Base-by-base conservation (phyloP, 2,329 filamentous ascomycete species). In the Penicillium sumatraense region DNA sequence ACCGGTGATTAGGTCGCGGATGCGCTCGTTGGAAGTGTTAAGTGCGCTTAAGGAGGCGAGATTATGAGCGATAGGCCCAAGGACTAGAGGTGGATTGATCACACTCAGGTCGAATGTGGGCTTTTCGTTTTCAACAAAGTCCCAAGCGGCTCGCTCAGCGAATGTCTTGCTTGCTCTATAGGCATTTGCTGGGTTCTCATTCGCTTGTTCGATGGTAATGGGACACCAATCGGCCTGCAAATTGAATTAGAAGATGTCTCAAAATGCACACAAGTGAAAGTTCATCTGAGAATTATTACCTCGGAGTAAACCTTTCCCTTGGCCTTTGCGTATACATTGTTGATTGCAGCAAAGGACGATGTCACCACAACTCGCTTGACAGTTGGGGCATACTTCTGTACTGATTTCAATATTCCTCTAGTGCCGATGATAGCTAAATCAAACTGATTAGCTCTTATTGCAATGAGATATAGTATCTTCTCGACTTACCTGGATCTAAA, bases 331-430 rank as follows among this genome's bases (percentile, higher is more conserved):
- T 76, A 64, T 60, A 86, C 73, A 26, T 87, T 64, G 26, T 49
- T 56, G 23, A 88, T 84, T 0, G 84, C 78, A 10, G 85, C 85
- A 60, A 88, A 88, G 0, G 84, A 87, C 2, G 83, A 86, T 1
- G 85, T 88, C 55, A 88, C 81, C 45, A 86, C 85, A 7, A 93
- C 88, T 51, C 85, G 82, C 74, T 86, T 88, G 38, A 93, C 88
- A 68, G 66, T 82, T 62, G 83, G 83, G 0, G 83, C 83, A 53
- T 71, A 76, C 63, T 80, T 80, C 68, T 85, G 83, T 67, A 85
- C 80, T 0, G 81, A 80, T 57, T 81, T 81, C 54, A 87, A 69
- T 48, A 87, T 81, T 10, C 82, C 83, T 0, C 80, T 81, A 0
- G 84, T 86, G 41, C 84, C 84, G 57, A 83, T 83, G 55, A 86